Conservation (phyloP, 2,329 filamentous ascomycete species). For the Cryphonectria naterciae region DNA sequence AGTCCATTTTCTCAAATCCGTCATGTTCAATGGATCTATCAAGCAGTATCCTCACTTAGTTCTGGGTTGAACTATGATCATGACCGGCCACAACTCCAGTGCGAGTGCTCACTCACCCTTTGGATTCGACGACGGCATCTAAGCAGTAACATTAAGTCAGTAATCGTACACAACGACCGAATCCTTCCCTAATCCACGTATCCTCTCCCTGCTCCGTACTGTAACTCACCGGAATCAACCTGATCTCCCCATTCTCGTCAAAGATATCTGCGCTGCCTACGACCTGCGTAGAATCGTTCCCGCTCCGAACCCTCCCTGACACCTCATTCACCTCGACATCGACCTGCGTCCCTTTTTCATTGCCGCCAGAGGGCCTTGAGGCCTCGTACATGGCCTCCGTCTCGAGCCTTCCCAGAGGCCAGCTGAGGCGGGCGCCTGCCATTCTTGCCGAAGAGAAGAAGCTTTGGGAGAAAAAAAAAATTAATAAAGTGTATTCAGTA, state of each 20-base stretch:
- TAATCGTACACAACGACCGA: not conserved
- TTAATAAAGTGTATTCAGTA: not conserved
- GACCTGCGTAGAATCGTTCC: slow-evolving; percentile 23
- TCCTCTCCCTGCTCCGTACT: not conserved
- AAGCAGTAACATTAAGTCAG: slow-evolving; percentile 21
- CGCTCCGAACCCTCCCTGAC: not conserved
- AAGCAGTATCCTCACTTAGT: not conserved
- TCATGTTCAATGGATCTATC: slow-evolving; percentile 40
- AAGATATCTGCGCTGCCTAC: slow-evolving; percentile 32
- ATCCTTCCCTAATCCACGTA: not conserved
- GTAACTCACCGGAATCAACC: slow-evolving; percentile 31
- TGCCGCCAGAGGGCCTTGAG: slow-evolving; percentile 10
- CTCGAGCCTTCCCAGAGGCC: slow-evolving; percentile 21
- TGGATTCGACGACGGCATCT: slow-evolving; percentile 39
- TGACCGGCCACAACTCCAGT: too few relatives aligned
- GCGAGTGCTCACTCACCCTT: slow-evolving; percentile 32
- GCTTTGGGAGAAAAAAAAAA: not conserved
- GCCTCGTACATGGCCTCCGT: slow-evolving; percentile 1
- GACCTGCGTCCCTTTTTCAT: slow-evolving; percentile 18
- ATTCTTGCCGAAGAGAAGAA: not conserved
- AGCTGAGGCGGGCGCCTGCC: slow-evolving; percentile 17
- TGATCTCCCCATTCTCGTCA: slow-evolving; percentile 32
- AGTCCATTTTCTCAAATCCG: slow-evolving; percentile 40
- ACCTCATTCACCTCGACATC: slow-evolving; percentile 16
- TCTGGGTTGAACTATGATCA: not conserved